phyloP scores from a whole-genome alignment of 1,284 basidiomycete species.

The Fomitopsis betulina region DNA sequence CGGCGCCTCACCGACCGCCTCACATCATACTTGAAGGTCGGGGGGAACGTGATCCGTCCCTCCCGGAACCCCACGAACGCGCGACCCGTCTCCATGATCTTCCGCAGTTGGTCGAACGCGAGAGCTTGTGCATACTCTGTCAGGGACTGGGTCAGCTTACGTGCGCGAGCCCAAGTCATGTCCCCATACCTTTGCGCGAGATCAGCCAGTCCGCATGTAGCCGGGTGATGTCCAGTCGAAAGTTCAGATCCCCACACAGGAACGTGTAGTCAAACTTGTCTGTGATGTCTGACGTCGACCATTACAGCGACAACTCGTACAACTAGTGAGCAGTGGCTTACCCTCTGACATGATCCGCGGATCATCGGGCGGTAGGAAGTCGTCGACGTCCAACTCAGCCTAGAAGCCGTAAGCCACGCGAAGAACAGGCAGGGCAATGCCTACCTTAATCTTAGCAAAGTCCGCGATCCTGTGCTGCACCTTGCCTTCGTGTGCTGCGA shows the following conservation, averaged over 20 bases:
- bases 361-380: conserved; percentile 61
- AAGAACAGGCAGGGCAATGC: background rate
- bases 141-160: background rate
- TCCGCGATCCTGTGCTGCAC: conserved; percentile 66
- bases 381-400: conserved; percentile 61
- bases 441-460: conserved; percentile 70
- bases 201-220: conserved; percentile 69
- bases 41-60: conserved; percentile 68
- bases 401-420: conserved; percentile 19
- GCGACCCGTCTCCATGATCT: conserved; percentile 59
- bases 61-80: conserved; percentile 70
- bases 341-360: conserved; percentile 65
- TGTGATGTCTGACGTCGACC: conserved; percentile 56
- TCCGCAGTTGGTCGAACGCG: conserved; percentile 76
- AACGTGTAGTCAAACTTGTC: conserved; percentile 84
- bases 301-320: background rate
- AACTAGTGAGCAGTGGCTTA: conserved; percentile 19
- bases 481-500: conserved; percentile 69
- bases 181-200: conserved; percentile 28
- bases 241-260: conserved; percentile 80
- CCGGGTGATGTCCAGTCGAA: conserved; percentile 68
- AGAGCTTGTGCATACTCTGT: conserved; percentile 69
- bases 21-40: conserved; percentile 85
- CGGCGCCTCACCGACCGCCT: conserved; percentile 45
- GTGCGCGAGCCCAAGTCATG: background rate